Base-by-base conservation (phyloP, 345 rosid genomes). In the Odontarrhena argentea region DNA sequence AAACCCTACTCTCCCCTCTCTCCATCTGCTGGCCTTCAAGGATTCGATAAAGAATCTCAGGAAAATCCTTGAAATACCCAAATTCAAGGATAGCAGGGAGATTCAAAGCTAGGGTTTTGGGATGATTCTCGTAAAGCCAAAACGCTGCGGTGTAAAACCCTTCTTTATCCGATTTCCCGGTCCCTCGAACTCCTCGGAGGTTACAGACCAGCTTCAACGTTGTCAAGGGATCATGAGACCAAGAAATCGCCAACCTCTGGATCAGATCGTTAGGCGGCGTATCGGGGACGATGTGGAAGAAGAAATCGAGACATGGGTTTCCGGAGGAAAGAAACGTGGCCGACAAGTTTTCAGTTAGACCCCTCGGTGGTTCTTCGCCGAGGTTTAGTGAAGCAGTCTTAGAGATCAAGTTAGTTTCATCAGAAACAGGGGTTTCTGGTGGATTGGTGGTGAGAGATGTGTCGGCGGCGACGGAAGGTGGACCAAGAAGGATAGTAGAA, bases 171-270 rank as follows among this genome's bases (percentile, higher is more conserved):
- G 85, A 77, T 15, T 90, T 86, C 11, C 91, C 91, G 0, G 86
- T 86, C 12, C 97, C 87, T 1, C 86, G 78, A 1, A 90, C 85
- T 4, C 97, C 92, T 1, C 87, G 68, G 54, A 90, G 85, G 57
- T 87, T 83, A 42, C 80, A 86, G 6, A 87, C 60, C 7, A 87
- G 82, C 48, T 87, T 84, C 18, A 84, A 73, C 1, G 92, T 65
- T 8, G 76, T 80, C 70, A 87, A 75, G 10, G 90, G 79, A 25
- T 87, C 53, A 8, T 74, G 78, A 1, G 61, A 49, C 92, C 95
- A 90, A 0, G 91, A 80, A 3, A 62, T 11, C 3, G 6, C n/a
- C 18, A 87, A 70, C 8, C 79, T 55, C 35, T 68, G 36, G 37
- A 43, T 51, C 32, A 86, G 42, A 13, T 73, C 47, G 0, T 50